These are phyloP conservation scores for Curvularia hawaiiensis DNA, from an alignment of 2,329 filamentous ascomycete genomes.

Conservation along the genomic window DNA sequence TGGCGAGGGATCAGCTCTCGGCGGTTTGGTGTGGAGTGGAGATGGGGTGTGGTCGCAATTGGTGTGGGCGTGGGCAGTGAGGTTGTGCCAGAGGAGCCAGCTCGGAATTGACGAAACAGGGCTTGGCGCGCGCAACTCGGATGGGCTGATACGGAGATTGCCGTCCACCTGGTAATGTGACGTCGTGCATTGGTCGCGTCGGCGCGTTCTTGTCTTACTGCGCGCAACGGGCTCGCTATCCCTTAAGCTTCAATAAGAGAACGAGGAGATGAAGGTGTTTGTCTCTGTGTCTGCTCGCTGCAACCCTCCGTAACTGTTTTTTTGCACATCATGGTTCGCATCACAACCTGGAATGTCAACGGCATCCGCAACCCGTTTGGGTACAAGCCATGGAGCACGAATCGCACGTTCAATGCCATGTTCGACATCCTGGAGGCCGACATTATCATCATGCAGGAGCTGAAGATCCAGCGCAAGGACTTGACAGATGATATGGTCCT, in stretches of 20 bases:
- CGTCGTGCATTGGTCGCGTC: constrained; percentile 26
- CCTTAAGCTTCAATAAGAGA: not conserved
- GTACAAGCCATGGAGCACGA: constrained; percentile 58
- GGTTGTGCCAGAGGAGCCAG: constrained; percentile 22
- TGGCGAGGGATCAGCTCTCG: constrained; percentile 24
- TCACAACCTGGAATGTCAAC: constrained; percentile 67
- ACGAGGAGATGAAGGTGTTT: constrained; percentile 14
- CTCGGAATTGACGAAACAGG: constrained; percentile 29
- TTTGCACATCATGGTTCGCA: constrained; percentile 67
- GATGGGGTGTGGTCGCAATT: constrained; percentile 32
- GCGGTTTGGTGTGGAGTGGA: constrained; percentile 36
- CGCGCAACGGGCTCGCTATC: not conserved
- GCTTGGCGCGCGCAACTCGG: constrained; percentile 17
- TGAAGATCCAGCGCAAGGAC: constrained; percentile 94
- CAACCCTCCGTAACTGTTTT: constrained; percentile 10
- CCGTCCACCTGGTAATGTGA: constrained; percentile 29
- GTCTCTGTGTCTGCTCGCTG: constrained; percentile 5
- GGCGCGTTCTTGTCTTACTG: constrained; percentile 10
- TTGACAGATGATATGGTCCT: constrained; percentile 94
- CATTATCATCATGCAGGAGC: constrained; percentile 93
- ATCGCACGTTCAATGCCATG: constrained; percentile 68
- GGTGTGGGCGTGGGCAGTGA: constrained; percentile 30
- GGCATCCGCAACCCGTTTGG: constrained; percentile 61
- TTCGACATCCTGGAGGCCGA: constrained; percentile 92
- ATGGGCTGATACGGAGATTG: constrained; percentile 19